Evolutionary conservation across 176 grass and related monocot genomes (phyloP), one percentile per base, ranked within the genome.

Genomic region (Tuctoria greenei): DNA sequence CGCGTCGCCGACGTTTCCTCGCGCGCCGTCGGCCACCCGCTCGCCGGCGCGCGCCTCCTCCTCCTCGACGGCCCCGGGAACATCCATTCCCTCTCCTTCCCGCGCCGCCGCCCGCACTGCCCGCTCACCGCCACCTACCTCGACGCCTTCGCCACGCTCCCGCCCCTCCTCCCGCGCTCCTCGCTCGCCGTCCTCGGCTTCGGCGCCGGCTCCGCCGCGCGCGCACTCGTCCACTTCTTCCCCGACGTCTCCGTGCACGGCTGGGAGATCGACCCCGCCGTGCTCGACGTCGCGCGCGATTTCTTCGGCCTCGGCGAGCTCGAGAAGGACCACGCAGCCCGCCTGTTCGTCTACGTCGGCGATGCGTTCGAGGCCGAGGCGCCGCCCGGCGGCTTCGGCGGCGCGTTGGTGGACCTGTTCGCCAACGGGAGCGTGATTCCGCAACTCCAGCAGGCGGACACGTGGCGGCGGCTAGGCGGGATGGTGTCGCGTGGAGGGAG

Each of bases 1-100:
- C 87, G 90, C 51, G 87, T 97, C 13, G 79, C 91, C 67, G 82
- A 97, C 66, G 93, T 97, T 49, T 97, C 90, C 25, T 85, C 63
- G 7, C 76, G 50, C 13, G 85, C 93, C 36, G 73, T 83, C 51
- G 75, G 77, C 16, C 93, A 97, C 59, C 85, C 90, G 18, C 82
- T 97, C 23, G 90, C 93, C 41, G 87, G 93, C n/a, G 91, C 90
- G 10, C 93, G 93, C 75, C 87, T 93, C 51, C 90, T 96, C 39
- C 93, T 97, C 61, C 90, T 97, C 12, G 93, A 97, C 76, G 45
- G n/a, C 4, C 90, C 90, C 3, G 90, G 90, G 43, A 93, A 97
- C 87, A 93, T 97, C 66, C 90, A 97, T 72, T 93, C 90, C 51
- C 79, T 93, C 59, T 82, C 58, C 60, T 87, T 83, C 82, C 87